Conservation (phyloP, 2,329 filamentous ascomycete genomes). For the Monosporascus sp. region DNA sequence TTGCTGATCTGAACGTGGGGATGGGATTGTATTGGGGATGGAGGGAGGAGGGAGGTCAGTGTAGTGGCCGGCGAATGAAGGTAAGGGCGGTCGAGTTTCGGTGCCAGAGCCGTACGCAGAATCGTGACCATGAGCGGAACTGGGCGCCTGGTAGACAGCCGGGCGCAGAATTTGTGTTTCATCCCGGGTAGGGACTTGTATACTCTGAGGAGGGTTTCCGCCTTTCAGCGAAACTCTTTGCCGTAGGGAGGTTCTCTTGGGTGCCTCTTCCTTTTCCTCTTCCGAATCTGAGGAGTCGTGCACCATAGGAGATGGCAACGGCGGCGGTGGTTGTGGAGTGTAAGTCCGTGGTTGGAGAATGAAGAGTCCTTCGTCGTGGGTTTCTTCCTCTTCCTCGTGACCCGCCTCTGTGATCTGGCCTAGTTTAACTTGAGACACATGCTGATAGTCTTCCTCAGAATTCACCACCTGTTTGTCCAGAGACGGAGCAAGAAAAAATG, state of each 20-base stretch:
- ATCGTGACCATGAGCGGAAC: constrained; percentile 33
- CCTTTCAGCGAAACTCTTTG: constrained; percentile 49
- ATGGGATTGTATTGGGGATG: constrained; percentile 36
- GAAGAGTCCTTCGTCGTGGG: constrained; percentile 38
- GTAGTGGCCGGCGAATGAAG: constrained; percentile 25
- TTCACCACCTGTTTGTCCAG: constrained; percentile 9
- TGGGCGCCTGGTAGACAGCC: constrained; percentile 8
- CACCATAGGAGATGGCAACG: constrained; percentile 41
- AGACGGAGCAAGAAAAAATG: constrained; percentile 22
- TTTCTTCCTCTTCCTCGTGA: constrained; percentile 13
- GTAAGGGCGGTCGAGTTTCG: constrained; percentile 33
- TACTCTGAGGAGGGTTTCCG: constrained; percentile 45
- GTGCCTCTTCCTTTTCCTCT: constrained; percentile 9
- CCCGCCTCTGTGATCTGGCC: constrained; percentile 15
- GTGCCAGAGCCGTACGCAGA: constrained; percentile 44
- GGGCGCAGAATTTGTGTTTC: constrained; percentile 29
- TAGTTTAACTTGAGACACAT: constrained; percentile 8
- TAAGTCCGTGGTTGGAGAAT: constrained; percentile 54
- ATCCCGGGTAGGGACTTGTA: constrained; percentile 45
- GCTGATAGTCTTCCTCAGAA: constrained; percentile 9
- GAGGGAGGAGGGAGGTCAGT: constrained; percentile 31
- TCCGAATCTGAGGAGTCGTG: constrained; percentile 24
- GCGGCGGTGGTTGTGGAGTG: constrained; percentile 44
- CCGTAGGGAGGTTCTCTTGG: constrained; percentile 42
- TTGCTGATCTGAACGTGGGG: constrained; percentile 48